These are phyloP conservation scores for Bipolaris zeicola DNA, from an alignment of 2,329 filamentous ascomycete genomes.

Conservation along the genomic window DNA sequence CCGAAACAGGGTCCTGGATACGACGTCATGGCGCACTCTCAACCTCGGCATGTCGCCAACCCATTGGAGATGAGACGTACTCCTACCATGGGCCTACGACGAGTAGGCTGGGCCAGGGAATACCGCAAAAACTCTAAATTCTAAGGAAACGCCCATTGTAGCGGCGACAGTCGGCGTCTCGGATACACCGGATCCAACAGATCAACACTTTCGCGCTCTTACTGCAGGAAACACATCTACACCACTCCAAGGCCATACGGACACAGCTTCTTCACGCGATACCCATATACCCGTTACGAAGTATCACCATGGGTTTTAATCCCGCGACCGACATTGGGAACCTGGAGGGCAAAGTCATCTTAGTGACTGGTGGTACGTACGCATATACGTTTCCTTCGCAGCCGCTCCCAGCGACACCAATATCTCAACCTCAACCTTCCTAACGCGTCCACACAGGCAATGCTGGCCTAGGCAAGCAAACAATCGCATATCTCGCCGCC, in stretches of 20 bases:
- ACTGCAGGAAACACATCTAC: too few relatives aligned
- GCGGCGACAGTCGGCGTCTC: too few relatives aligned
- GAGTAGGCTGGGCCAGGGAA: too few relatives aligned
- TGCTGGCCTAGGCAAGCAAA: slow-evolving; percentile 55
- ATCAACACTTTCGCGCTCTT: too few relatives aligned
- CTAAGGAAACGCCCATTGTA: too few relatives aligned
- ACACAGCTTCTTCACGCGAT: not conserved
- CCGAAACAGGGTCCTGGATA: not conserved
- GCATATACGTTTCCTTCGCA: not conserved
- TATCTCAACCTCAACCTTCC: not conserved
- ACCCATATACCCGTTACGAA: slow-evolving; percentile 6
- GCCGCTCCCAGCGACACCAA: not conserved
- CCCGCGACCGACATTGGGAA: slow-evolving; percentile 32
- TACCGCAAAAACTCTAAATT: too few relatives aligned
- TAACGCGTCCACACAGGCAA: slow-evolving; percentile 45
- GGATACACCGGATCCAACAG: too few relatives aligned
- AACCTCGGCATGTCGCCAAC: not conserved
- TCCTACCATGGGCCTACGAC: too few relatives aligned
- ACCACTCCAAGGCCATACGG: not conserved
- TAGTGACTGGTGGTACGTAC: slow-evolving; percentile 44
- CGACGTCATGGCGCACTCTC: slow-evolving; percentile 1
- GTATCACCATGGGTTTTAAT: slow-evolving; percentile 31
- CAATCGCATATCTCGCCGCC: slow-evolving; percentile 51
- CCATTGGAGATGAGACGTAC: too few relatives aligned
- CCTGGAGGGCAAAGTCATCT: slow-evolving; percentile 41